Conservation (phyloP, 192 early-diverging fungal genomes). For the Chytriomyces hyalinus region DNA sequence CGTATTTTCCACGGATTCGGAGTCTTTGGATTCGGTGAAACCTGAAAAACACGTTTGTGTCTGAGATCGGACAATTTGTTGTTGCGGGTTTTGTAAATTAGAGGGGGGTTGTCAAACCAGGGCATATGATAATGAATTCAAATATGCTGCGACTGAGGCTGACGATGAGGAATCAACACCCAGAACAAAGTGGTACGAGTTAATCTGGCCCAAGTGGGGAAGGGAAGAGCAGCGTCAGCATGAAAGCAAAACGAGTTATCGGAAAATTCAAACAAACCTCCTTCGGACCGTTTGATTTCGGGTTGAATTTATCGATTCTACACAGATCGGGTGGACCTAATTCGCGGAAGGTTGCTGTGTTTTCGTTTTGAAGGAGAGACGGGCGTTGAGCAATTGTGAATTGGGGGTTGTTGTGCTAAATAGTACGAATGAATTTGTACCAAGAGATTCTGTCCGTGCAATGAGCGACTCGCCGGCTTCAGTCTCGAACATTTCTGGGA, state of each 20-base stretch:
- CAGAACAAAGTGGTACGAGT: slow-evolving; percentile 65
- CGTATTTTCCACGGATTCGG: slow-evolving; percentile 67
- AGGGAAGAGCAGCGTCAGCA: slow-evolving; percentile 2
- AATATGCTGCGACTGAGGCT: slow-evolving; percentile 94
- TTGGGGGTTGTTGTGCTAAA: background rate
- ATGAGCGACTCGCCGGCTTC: slow-evolving; percentile 87
- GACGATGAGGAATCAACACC: slow-evolving; percentile 84
- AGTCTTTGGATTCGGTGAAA: slow-evolving; percentile 23
- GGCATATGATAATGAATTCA: slow-evolving; percentile 93
- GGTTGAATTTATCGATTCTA: slow-evolving; percentile 92
- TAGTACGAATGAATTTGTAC: slow-evolving; percentile 60
- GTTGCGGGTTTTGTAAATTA: too few relatives aligned
- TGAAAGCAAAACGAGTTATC: too few relatives aligned
- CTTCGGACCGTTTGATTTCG: slow-evolving; percentile 70
- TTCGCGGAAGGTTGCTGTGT: slow-evolving; percentile 67
- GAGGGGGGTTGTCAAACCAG: slow-evolving; percentile 53
- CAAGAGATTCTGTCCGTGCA: slow-evolving; percentile 87
- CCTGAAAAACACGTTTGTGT: background rate
- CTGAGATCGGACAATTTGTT: too few relatives aligned
- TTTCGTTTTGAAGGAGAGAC: background rate
- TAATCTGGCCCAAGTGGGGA: slow-evolving; percentile 66
- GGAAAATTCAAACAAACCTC: slow-evolving; percentile 61
- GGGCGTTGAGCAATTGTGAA: background rate
- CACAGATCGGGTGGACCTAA: slow-evolving; percentile 97
- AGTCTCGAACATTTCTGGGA: slow-evolving; percentile 97